phyloP scores from a whole-genome alignment of 768 basidiomycete species.

The Scleroderma citrinum region DNA sequence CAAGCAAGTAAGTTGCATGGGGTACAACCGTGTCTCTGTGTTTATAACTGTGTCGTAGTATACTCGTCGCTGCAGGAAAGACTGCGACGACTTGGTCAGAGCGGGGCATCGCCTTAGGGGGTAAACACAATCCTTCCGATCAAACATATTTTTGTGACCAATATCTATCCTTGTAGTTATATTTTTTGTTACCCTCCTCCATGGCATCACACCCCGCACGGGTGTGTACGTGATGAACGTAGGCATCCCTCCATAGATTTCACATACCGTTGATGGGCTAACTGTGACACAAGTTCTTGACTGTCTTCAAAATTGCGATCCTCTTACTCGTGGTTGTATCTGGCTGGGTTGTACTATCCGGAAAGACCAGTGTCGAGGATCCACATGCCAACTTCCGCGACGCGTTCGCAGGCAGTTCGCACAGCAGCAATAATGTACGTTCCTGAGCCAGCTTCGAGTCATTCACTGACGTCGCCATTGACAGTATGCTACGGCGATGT shows the following conservation, averaged over 20 bases:
- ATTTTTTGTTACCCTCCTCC: conserved; percentile 43
- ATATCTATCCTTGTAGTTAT: conserved; percentile 33
- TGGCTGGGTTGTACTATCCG: conserved; percentile 57
- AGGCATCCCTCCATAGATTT: conserved; percentile 1
- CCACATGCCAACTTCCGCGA: conserved; percentile 54
- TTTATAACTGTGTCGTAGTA: conserved; percentile 25
- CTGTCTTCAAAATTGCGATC: conserved; percentile 50
- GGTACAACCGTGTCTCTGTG: not conserved
- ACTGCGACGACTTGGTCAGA: conserved; percentile 41
- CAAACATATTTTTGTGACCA: not conserved
- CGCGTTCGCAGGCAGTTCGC: conserved; percentile 50
- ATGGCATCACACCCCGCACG: conserved; percentile 43
- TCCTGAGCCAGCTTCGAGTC: not conserved
- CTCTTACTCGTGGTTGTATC: conserved; percentile 51
- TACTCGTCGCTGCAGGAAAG: conserved; percentile 41
- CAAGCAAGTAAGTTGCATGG: conserved; percentile 25
- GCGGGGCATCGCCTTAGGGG: conserved; percentile 54
- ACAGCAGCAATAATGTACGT: conserved; percentile 43
- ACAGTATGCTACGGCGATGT: conserved; percentile 57
- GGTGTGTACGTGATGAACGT: conserved; percentile 56
- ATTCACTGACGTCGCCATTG: not conserved
- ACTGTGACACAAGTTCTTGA: conserved; percentile 32
- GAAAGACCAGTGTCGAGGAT: conserved; percentile 49
- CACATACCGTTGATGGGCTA: too few species aligned
- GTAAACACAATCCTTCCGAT: conserved; percentile 20